Evolutionary conservation across 164 flowering plant species (phyloP), one percentile per base, ranked within the genome.

Genomic region (Annona cherimola): DNA sequence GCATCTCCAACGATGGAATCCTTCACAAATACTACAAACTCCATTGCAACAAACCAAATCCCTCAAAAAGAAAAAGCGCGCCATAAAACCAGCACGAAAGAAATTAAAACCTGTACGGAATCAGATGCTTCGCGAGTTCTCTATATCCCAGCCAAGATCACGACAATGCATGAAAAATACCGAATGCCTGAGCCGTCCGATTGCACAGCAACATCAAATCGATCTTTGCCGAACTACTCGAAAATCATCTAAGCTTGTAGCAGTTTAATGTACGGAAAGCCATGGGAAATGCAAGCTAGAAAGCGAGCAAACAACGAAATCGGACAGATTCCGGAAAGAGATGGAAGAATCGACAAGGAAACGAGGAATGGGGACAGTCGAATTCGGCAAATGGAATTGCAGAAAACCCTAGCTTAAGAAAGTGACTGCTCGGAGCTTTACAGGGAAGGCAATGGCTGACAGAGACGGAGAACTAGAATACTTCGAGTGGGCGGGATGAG

Each of bases 361-460:
- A 60, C 4, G 63, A 4, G 4, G 63, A 2, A 60, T 5, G n/a
- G 63, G 20, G 7, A 61, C 35, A 62, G 35, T 41, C 41, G 65
- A 35, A 20, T 12, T 62, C 35, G 14, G 57, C 14, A 2, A 3
- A 16, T 50, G 57, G 64, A 19, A 35, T 61, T 61, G 64, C 64
- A 62, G 65, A 62, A 62, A 26, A 62, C 65, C 65, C 65, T 62
- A 62, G 65, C 65, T 62, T 14, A 41, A 62, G 65, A 62, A 62
- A 50, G 57, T 50, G 57, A 11, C 0, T 11, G 9, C 9, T 50
- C 14, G 57, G 57, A 50, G 9, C 11, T 50, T 50, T 12, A 16
- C 14, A 12, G 57, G 57, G 57, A 16, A 50, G 14, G 57, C 9
- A 50, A 50, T 50, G 57, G 57, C 57, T 9, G 57, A 50, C 9